phyloP scores from a whole-genome alignment of 1,284 basidiomycete genomes.

The Tausonia pullulans region DNA sequence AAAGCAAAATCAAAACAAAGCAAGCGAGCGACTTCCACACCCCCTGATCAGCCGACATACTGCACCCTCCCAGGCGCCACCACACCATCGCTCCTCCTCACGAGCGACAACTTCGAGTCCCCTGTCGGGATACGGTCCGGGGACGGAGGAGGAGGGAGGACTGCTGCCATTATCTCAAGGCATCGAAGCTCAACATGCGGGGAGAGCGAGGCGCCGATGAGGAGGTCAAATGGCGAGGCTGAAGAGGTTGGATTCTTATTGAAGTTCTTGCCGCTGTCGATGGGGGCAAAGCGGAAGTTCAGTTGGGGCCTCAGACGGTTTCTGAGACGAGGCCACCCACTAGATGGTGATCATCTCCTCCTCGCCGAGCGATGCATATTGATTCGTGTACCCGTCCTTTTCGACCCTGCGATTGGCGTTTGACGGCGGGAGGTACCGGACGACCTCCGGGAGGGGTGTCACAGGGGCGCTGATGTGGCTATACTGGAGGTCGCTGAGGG shows the following conservation, averaged over 20 bases:
- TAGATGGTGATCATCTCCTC: conserved; percentile 11
- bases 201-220: neutral
- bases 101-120: neutral
- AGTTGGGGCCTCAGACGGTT: neutral
- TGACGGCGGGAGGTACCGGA: conserved; percentile 77
- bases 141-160: neutral
- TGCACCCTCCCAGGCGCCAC: neutral
- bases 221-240: neutral
- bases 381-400: neutral
- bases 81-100: neutral
- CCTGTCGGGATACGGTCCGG: neutral
- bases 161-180: conserved; percentile 10
- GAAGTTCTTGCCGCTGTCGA: neutral
- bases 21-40: neutral
- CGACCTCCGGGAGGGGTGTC: conserved; percentile 71
- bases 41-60: neutral
- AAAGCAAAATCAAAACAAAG: too few relatives aligned
- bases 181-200: conserved; percentile 11
- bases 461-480: conserved; percentile 51
- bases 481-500: conserved; percentile 16
- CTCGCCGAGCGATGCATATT: neutral
- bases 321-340: neutral
- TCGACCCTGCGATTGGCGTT: conserved; percentile 31
- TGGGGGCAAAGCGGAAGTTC: neutral
- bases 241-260: neutral